Evolutionary conservation across 768 basidiomycete genomes (phyloP).

Genomic region (Leccinum sublutescens): DNA sequence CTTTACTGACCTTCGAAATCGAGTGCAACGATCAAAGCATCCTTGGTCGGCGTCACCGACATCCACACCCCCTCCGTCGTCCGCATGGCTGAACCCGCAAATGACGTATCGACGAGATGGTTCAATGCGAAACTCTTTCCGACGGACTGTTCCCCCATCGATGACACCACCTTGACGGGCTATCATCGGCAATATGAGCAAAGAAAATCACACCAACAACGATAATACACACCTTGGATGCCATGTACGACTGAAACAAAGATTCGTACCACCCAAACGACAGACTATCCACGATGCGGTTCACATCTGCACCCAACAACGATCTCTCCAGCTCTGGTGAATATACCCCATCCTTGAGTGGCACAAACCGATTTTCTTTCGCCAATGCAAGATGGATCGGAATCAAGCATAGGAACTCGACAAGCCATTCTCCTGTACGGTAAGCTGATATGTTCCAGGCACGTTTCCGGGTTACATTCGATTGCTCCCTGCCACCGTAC

Average conservation of each 20-base stretch:
- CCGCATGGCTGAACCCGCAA: constrained; percentile 65
- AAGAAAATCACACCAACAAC: rapidly evolving
- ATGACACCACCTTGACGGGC: constrained; percentile 65
- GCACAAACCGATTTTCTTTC: constrained; percentile 58
- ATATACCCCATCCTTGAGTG: constrained; percentile 56
- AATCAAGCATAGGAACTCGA: constrained; percentile 58
- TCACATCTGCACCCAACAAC: constrained; percentile 58
- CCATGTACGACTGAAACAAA: constrained; percentile 61
- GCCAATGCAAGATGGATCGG: constrained; percentile 64
- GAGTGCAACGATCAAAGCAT: constrained; percentile 53
- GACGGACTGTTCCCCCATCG: constrained; percentile 69
- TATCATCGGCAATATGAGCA: constrained; percentile 17
- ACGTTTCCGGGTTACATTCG: not conserved
- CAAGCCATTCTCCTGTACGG: constrained; percentile 59
- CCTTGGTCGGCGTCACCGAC: constrained; percentile 60
- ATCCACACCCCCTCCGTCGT: constrained; percentile 70
- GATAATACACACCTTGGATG: constrained; percentile 41
- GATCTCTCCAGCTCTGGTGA: constrained; percentile 50
- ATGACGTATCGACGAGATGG: constrained; percentile 62
- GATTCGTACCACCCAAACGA: constrained; percentile 68
- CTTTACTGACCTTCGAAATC: constrained; percentile 55
- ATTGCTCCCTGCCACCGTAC: not conserved
- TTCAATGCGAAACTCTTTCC: constrained; percentile 61
- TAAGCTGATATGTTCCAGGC: constrained; percentile 38
- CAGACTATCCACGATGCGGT: constrained; percentile 52